These are phyloP conservation scores for Crithidia brevicula DNA, from an alignment of 208 protist genomes.

Conservation along the genomic window DNA sequence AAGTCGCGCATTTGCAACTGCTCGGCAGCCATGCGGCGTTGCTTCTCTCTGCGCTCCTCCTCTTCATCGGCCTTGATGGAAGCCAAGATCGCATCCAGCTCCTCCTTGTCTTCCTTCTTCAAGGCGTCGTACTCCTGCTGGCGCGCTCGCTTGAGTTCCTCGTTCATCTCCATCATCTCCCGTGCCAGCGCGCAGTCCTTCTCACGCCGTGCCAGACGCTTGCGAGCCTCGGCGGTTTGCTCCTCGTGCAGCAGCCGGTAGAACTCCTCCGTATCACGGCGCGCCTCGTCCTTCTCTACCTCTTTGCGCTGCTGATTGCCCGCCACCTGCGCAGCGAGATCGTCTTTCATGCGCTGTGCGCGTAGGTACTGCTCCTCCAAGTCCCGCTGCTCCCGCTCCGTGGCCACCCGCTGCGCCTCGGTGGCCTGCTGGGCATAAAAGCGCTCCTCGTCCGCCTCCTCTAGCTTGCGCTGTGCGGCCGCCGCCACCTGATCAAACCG, in stretches of 20 bases:
- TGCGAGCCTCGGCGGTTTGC: slow-evolving; percentile 52
- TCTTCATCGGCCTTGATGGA: slow-evolving; percentile 61
- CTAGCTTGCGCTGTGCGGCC: slow-evolving; percentile 41
- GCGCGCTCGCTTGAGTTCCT: slow-evolving; percentile 64
- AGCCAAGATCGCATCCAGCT: slow-evolving; percentile 64
- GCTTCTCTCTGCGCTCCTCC: slow-evolving; percentile 41
- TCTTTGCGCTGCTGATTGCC: slow-evolving; percentile 65
- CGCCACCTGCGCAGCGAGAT: slow-evolving; percentile 75
- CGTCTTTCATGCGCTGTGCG: slow-evolving; percentile 42
- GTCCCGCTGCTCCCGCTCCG: slow-evolving; percentile 66
- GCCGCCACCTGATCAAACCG: slow-evolving; percentile 73
- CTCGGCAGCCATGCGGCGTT: slow-evolving; percentile 33
- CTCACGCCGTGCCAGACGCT: slow-evolving; percentile 34
- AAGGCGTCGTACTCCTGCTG: slow-evolving; percentile 81
- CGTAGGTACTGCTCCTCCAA: slow-evolving; percentile 59
- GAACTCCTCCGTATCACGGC: slow-evolving; percentile 66
- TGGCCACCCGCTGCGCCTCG: slow-evolving; percentile 66
- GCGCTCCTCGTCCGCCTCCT: slow-evolving; percentile 53
- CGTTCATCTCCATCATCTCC: slow-evolving; percentile 80
- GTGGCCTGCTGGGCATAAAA: slow-evolving; percentile 78
- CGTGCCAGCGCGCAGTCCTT: slow-evolving; percentile 42
- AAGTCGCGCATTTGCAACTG: slow-evolving; percentile 57
- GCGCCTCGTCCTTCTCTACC: slow-evolving; percentile 37
- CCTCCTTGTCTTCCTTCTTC: slow-evolving; percentile 64
- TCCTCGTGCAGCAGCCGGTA: slow-evolving; percentile 76